These are phyloP conservation scores for Lonicera japonica DNA, from an alignment of 129 eudicot species.

Conservation along the genomic window DNA sequence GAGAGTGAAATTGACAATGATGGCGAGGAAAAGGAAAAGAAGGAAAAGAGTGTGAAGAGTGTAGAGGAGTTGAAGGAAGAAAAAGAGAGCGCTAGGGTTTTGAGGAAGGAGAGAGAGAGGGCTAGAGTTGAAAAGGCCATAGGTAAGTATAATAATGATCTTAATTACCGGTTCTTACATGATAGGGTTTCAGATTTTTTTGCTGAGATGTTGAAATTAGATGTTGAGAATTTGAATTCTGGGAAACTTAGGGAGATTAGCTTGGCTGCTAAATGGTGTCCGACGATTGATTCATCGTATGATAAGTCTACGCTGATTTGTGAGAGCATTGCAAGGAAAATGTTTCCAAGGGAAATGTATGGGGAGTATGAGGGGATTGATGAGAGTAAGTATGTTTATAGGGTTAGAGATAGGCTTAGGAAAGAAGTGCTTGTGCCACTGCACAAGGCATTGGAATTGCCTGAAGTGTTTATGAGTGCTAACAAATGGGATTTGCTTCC, in stretches of 20 bases:
- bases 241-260: background rate
- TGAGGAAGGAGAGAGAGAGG: background rate
- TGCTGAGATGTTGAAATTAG: background rate
- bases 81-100: background rate
- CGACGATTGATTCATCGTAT: background rate
- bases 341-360: slow-evolving; percentile 2
- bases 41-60: background rate
- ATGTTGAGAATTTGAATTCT: background rate
- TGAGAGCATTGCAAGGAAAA: slow-evolving; percentile 12
- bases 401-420: slow-evolving; percentile 4
- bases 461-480: background rate
- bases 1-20: background rate
- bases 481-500: background rate
- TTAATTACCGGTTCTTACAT: background rate
- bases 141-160: background rate
- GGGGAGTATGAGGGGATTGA: background rate
- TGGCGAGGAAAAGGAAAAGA: no score
- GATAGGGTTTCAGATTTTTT: background rate
- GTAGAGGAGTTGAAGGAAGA: background rate
- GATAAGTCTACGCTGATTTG: background rate
- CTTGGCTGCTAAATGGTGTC: background rate
- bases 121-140: background rate
- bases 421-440: slow-evolving; percentile 10
- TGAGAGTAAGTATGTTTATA: slow-evolving; percentile 1
- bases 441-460: background rate